Evolutionary conservation across 2,329 filamentous ascomycete genomes (phyloP), one percentile per base, ranked within the genome.

Genomic region (Raffaelea albimanens): DNA sequence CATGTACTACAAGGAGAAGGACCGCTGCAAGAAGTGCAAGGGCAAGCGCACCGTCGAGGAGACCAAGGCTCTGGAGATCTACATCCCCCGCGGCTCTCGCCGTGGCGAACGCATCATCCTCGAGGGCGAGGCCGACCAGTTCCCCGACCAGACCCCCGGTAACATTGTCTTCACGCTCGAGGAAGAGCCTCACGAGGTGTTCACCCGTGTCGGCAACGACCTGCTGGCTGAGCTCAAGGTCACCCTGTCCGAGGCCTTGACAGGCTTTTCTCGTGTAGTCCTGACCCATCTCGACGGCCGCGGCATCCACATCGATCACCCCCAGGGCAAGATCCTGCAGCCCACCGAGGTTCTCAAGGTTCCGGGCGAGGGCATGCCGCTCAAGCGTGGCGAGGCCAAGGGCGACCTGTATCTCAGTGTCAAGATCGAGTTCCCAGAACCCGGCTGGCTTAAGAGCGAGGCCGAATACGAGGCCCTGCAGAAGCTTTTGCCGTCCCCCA

Each of bases 11-110:
- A 91, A 91, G 66, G 88, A 95, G 61, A 97, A 97, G 73, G 93
- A 98, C 61, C 87, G 88, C 62, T 98, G 93, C 75, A 95, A 95
- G 75, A 96, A 93, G 73, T 98, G 93, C 80, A 97, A 97, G 70
- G 93, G 93, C 60, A 87, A 86, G 65, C 80, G 87, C 53, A 89
- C 87, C 14, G 80, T 82, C 40, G 84, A 89, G 59, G 86, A 93
- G 67, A 93, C 87, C 67, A 98, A 97, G 71, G 86, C 91, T 3
- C 73, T 98, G 51, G 93, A 98, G 68, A 83, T 98, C 45, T 97
- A 97, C 69, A 95, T 98, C 51, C 89, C 91, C 10, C 81, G 86
- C 45, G 91, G 91, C 42, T 85, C 85, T 36, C 79, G 79, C 71
- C 83, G 95, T 63, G 90, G 90, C 54, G 91, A 98, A 60, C 82